These are phyloP conservation scores for Lithospermum erythrorhizon DNA, from an alignment of 257 asterid species.

Conservation along the genomic window DNA sequence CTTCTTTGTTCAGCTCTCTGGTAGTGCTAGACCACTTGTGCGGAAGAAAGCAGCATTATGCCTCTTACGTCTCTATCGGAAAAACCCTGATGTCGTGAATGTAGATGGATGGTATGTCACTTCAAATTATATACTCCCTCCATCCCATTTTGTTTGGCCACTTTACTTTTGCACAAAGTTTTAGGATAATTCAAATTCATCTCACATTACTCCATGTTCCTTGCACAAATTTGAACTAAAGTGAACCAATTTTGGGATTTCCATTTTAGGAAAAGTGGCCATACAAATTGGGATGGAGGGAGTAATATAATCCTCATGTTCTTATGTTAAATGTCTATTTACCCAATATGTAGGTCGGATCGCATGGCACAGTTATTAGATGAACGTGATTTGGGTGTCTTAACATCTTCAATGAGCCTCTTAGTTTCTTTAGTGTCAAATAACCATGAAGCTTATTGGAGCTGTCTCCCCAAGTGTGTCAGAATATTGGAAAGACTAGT, in stretches of 20 bases:
- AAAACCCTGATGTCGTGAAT: conserved; percentile 94
- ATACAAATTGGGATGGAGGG: no score
- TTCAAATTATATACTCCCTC: not conserved
- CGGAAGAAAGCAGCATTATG: conserved; percentile 99
- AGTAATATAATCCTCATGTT: not conserved
- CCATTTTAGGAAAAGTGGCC: no score
- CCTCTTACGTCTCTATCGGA: conserved; percentile 84
- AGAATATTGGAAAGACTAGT: conserved; percentile 85
- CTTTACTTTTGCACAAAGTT: no score
- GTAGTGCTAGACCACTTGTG: conserved; percentile 97
- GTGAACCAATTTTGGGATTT: no score
- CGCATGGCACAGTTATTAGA: conserved; percentile 93
- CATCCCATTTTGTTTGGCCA: no score
- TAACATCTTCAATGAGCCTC: conserved; percentile 97
- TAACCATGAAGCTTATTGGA: conserved; percentile 91
- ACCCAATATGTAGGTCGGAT: conserved; percentile 65
- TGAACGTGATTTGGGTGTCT: conserved; percentile 96
- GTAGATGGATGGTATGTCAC: conserved; percentile 88
- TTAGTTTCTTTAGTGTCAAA: conserved; percentile 90
- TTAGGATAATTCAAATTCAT: no score
- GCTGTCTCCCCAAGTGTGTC: conserved; percentile 96
- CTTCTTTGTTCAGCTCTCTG: conserved; percentile 49
- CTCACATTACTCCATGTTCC: no score
- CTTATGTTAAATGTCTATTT: conserved; percentile 10
- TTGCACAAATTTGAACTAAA: no score